phyloP scores from a whole-genome alignment of 2,329 filamentous ascomycete species.

The Calonectria crousiana region DNA sequence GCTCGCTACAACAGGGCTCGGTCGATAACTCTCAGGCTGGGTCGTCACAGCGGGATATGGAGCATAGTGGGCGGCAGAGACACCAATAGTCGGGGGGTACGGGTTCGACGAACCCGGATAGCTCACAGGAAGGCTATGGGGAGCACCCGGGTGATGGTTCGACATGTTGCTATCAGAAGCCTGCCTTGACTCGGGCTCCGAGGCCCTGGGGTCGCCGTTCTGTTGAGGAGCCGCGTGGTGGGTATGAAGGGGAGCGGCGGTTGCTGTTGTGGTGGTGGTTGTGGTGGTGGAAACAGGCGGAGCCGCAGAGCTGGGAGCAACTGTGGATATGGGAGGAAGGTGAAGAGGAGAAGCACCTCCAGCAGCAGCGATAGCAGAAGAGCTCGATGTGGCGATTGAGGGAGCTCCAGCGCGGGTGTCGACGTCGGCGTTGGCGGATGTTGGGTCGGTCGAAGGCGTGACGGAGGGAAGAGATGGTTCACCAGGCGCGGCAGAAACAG shows the following conservation, averaged over 20 bases:
- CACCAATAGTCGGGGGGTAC: slow-evolving; percentile 37
- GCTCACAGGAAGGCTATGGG: slow-evolving; percentile 46
- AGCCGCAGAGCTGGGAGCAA: slow-evolving; percentile 24
- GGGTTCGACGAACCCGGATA: slow-evolving; percentile 43
- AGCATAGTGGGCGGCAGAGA: slow-evolving; percentile 46
- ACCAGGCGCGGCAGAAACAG: slow-evolving; percentile 32
- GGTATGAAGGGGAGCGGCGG: slow-evolving; percentile 29
- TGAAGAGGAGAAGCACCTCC: background rate
- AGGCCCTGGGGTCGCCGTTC: slow-evolving; percentile 49
- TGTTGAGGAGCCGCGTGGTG: slow-evolving; percentile 40
- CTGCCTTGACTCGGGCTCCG: slow-evolving; percentile 41
- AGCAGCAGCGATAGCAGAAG: slow-evolving; percentile 22
- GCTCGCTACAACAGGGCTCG: slow-evolving; percentile 43
- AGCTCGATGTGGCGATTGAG: slow-evolving; percentile 7
- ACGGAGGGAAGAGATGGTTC: slow-evolving; percentile 36
- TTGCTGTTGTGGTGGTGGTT: slow-evolving; percentile 23
- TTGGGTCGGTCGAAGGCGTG: slow-evolving; percentile 29
- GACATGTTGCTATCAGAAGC: slow-evolving; percentile 48
- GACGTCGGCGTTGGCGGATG: slow-evolving; percentile 28
- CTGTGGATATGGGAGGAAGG: slow-evolving; percentile 27
- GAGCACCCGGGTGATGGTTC: slow-evolving; percentile 47
- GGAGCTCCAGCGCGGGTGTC: slow-evolving; percentile 24
- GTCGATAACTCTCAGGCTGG: slow-evolving; percentile 48
- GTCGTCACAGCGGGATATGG: slow-evolving; percentile 46
- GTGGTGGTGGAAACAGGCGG: background rate